Base-by-base conservation (phyloP, 805 yeast genomes). In the Candida tammaniensis region DNA sequence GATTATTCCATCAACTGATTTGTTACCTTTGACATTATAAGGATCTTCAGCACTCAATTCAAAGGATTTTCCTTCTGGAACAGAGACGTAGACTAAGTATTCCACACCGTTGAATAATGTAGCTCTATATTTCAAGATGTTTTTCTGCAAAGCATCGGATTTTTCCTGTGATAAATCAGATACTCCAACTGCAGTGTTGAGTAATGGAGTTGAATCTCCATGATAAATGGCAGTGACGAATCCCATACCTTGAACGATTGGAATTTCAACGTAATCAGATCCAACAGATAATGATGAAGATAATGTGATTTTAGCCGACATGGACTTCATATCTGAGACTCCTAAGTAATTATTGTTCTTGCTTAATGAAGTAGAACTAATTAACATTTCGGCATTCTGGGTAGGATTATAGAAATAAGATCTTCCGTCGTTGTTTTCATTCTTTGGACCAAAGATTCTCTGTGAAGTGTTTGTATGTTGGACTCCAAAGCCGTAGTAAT, bases 221-320 rank as follows among this genome's bases (percentile, higher is more conserved):
- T 59, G 51, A 36, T 72, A 69, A 43, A 81, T 57, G 17, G 80
- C 86, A 20, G 95, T 82, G 11, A 85, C 76, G 42, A 85, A 78
- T 5, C 96, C 96, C 76, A 72, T 71, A 35, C 97, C 97, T 56
- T 83, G 89, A 5, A 82, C 84, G 35, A 84, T 50, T 4, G 91
- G 89, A 24, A 74, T 53, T 21, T 62, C 62, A 33, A 80, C 52
- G 21, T 60, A 66, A 29, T 76, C 76, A 11, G 56, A 38, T 7
- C 39, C 41, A 19, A 47, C 49, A 6, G 52, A 33, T 36, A 61
- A 32, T 40, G 52, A 47, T 7, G 55, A 49, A 31, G 74, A 61
- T 29, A 64, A 51, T 2, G 65, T 61, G 8, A 71, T 76, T 27
- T 62, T 58, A 10, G 70, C 75, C 5, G 84, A 76, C 56, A 79